Base-by-base conservation (phyloP, 352 stramenopile species). In the Globisporangium ultimum region DNA sequence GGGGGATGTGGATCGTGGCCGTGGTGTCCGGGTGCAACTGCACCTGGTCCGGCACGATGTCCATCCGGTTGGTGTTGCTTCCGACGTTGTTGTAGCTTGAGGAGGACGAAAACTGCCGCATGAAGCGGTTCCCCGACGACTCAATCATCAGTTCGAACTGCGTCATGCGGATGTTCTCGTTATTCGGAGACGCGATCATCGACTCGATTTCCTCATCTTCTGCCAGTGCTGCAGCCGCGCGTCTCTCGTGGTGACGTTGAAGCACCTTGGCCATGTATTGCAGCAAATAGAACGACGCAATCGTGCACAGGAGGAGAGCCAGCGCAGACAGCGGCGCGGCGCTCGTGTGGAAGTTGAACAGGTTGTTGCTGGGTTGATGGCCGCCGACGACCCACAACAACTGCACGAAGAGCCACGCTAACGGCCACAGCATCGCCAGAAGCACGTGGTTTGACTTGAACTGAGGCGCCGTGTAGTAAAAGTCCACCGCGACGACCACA, bases 401-500 rank as follows among this genome's bases (percentile, higher is more conserved):
- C 62, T 88, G 78, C 41, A 83, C 58, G 17, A 82, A 72, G 53
- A 88, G 66, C 75, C 75, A 88, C 20, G 67, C 49, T 17, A 68
- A 72, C 7, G 78, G 78, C 71, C 74, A 87, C n/a, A 85, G 60
- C 48, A 87, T 58, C 58, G 74, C 74, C 22, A 87, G 45, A 42
- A 84, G 72, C 32, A 88, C 76, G 64, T 86, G 78, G 58, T 81
- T 86, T 18, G 74, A 63, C 48, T 83, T 82, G 60, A 84, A 86
- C 40, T 76, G 68, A 7, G 74, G 72, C n/a, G 76, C 71, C 18
- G 74, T 87, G 53, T 85, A 71, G 66, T 80, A 84, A 60, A 87
- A 87, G 38, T 87, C 78, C 32, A 82, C 63, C 12, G 45, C 61
- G 11, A 80, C 78, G 24, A 89, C 57, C n/a, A 68, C 47, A 2